Conservation (phyloP, 331 rosid genomes). For the Pyracantha coccinea region DNA sequence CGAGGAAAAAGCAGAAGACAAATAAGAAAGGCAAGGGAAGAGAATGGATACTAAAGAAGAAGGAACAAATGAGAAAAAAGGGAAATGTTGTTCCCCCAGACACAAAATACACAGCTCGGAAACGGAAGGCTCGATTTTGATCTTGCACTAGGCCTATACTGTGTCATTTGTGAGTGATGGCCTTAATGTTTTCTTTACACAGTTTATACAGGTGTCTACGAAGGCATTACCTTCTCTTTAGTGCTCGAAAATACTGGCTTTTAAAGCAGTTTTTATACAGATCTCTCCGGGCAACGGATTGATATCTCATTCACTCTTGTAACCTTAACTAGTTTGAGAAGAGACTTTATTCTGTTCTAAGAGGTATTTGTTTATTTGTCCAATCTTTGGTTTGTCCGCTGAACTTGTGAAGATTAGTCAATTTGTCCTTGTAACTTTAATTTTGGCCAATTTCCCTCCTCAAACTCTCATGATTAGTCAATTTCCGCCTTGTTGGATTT, state of each 20-base stretch:
- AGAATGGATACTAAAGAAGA: conserved; percentile 80
- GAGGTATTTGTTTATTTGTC: too few species aligned
- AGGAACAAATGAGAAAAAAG: conserved; percentile 85
- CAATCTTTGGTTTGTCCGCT: too few species aligned
- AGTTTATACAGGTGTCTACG: neutral
- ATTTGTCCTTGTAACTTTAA: too few species aligned
- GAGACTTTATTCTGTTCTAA: neutral
- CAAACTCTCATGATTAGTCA: too few species aligned
- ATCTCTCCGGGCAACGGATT: neutral
- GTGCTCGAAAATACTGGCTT: neutral
- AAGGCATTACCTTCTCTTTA: neutral
- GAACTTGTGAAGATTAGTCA: too few species aligned
- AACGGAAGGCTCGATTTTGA: conserved; percentile 78
- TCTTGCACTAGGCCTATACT: neutral
- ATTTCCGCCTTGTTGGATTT: too few species aligned
- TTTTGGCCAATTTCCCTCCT: too few species aligned
- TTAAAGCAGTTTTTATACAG: neutral
- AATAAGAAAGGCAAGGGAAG: conserved; percentile 57
- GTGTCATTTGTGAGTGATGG: neutral
- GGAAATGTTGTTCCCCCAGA: conserved; percentile 76
- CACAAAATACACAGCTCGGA: conserved; percentile 76
- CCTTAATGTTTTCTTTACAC: neutral
- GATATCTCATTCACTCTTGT: neutral
- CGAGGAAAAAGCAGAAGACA: conserved; percentile 57
- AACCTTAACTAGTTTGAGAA: neutral